These are phyloP conservation scores for Xylariales sp. DNA, from an alignment of 2,329 filamentous ascomycete genomes.

Conservation along the genomic window DNA sequence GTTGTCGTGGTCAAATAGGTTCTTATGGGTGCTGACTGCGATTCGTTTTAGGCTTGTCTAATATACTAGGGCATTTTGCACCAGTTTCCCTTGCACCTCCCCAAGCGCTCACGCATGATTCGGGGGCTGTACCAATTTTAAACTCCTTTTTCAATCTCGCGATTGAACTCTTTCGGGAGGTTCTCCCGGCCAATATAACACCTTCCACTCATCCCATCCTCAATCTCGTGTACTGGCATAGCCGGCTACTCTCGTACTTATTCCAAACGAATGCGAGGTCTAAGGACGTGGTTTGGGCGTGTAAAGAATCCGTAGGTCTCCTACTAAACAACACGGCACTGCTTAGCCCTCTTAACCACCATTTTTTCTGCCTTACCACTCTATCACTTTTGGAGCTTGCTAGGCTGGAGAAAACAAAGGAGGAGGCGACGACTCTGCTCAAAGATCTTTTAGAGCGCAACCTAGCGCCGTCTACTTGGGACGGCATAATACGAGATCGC, in stretches of 20 bases:
- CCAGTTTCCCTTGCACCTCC: slow-evolving; percentile 58
- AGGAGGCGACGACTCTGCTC: slow-evolving; percentile 67
- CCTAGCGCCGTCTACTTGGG: slow-evolving; percentile 65
- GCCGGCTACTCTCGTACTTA: slow-evolving; percentile 72
- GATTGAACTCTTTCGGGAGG: slow-evolving; percentile 74
- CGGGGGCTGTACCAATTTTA: slow-evolving; percentile 57
- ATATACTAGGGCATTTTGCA: slow-evolving; percentile 67
- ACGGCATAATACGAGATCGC: slow-evolving; percentile 63
- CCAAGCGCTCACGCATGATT: slow-evolving; percentile 56
- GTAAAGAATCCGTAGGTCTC: slow-evolving; percentile 68
- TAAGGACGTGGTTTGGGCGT: slow-evolving; percentile 69
- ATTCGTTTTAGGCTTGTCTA: slow-evolving; percentile 61
- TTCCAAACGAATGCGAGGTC: slow-evolving; percentile 67
- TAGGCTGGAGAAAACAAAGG: slow-evolving; percentile 65
- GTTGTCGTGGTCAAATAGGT: neutral
- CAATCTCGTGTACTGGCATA: slow-evolving; percentile 77
- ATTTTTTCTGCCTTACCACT: slow-evolving; percentile 70
- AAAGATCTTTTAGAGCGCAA: slow-evolving; percentile 67
- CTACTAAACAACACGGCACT: slow-evolving; percentile 66
- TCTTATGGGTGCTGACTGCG: slow-evolving; percentile 10
- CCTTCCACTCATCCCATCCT: slow-evolving; percentile 65
- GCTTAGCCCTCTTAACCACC: slow-evolving; percentile 73
- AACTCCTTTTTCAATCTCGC: slow-evolving; percentile 65
- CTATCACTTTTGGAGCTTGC: slow-evolving; percentile 71
- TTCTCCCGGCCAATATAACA: slow-evolving; percentile 68